Conservation (phyloP, 108 stramenopile genomes). For the Chaetoceros tenuissimus region DNA sequence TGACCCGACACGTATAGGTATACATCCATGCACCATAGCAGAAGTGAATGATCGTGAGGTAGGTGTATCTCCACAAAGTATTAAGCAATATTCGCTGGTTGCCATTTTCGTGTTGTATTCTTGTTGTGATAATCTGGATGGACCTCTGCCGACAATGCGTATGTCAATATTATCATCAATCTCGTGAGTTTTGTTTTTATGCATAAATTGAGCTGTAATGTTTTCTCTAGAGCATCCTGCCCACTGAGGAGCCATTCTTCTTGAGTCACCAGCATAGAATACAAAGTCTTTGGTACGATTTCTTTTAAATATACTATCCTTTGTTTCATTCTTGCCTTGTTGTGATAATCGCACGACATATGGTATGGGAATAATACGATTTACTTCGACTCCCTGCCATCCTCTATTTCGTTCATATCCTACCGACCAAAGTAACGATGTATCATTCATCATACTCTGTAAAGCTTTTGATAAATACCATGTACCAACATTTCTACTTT, state of each 20-base stretch:
- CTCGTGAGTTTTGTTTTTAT: conserved; percentile 1
- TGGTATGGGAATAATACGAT: conserved; percentile 28
- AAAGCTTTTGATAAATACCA: too few relatives aligned
- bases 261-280: conserved; percentile 27
- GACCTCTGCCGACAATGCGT: conserved; percentile 8
- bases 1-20: conserved; percentile 33
- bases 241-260: conserved; percentile 25
- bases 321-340: not conserved
- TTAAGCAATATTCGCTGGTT: conserved; percentile 29
- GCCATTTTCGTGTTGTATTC: conserved; percentile 27
- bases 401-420: conserved; percentile 34
- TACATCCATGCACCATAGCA: conserved; percentile 32
- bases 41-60: conserved; percentile 25
- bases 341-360: conserved; percentile 21
- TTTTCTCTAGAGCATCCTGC: conserved; percentile 25
- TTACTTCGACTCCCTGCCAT: conserved; percentile 19
- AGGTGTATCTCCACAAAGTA: conserved; percentile 44
- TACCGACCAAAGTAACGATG: conserved; percentile 19
- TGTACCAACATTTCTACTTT: conserved; percentile 17
- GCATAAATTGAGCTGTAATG: conserved; percentile 4
- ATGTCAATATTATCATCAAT: conserved; percentile 8
- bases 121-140: conserved; percentile 10
- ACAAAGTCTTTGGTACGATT: conserved; percentile 12
- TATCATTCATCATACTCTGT: not conserved
- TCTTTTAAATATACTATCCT: not conserved